These are phyloP conservation scores for Knufia petricola DNA, from an alignment of 2,329 filamentous ascomycete species.

Conservation along the genomic window DNA sequence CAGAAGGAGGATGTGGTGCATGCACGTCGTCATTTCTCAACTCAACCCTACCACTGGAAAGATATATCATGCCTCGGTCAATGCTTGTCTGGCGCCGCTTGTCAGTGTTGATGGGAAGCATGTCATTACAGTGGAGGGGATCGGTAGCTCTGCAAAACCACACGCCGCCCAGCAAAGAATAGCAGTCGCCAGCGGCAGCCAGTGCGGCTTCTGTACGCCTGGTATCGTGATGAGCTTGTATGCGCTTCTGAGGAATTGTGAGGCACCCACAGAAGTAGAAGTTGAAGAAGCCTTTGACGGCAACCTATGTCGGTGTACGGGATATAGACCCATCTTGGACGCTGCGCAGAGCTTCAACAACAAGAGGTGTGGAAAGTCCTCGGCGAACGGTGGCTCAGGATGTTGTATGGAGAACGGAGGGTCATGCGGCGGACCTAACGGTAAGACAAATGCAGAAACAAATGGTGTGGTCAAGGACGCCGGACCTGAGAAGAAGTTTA, in stretches of 20 bases:
- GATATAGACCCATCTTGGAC: slow-evolving; percentile 87
- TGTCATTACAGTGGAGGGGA: slow-evolving; percentile 94
- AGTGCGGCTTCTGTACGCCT: slow-evolving; percentile 93
- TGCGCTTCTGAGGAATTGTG: slow-evolving; percentile 68
- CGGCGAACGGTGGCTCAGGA: slow-evolving; percentile 50
- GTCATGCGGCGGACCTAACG: slow-evolving; percentile 49
- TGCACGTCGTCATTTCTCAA: slow-evolving; percentile 92
- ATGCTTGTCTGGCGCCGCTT: slow-evolving; percentile 87
- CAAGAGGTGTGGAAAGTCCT: slow-evolving; percentile 46
- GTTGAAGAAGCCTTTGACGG: slow-evolving; percentile 96
- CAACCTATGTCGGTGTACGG: slow-evolving; percentile 90
- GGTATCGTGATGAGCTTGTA: slow-evolving; percentile 98
- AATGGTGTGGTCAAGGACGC: slow-evolving; percentile 34
- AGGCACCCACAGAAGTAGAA: slow-evolving; percentile 63
- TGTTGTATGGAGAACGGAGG: slow-evolving; percentile 61
- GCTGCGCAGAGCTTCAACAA: slow-evolving; percentile 85
- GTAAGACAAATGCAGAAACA: slow-evolving; percentile 34
- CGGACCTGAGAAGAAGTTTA: slow-evolving; percentile 51
- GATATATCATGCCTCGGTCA: slow-evolving; percentile 94
- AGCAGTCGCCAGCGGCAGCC: slow-evolving; percentile 81
- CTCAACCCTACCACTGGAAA: slow-evolving; percentile 84
- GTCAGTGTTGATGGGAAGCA: slow-evolving; percentile 94
- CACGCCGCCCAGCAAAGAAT: slow-evolving; percentile 88
- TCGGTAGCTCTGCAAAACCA: slow-evolving; percentile 75
- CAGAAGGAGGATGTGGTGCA: slow-evolving; percentile 91